phyloP scores from a whole-genome alignment of 805 yeast species.

The Ogataea glucozyma region DNA sequence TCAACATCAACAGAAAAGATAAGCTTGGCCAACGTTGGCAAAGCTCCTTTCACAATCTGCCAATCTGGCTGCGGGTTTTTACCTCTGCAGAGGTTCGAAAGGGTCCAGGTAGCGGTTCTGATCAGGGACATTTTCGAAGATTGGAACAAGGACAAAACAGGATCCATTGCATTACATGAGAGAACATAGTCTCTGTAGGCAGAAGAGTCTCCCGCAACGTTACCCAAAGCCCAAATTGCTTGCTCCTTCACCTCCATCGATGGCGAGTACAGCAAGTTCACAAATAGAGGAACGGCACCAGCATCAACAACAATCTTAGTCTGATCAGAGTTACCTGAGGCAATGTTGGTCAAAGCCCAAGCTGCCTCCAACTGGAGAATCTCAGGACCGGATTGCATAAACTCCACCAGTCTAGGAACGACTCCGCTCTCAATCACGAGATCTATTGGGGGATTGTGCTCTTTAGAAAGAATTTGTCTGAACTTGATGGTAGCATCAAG shows the following conservation, averaged over 20 bases:
- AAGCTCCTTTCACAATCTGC: constrained; percentile 79
- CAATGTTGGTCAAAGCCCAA: constrained; percentile 99
- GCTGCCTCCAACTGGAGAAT: constrained; percentile 96
- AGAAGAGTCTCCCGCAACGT: constrained; percentile 97
- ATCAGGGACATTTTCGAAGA: constrained; percentile 84
- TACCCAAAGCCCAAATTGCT: constrained; percentile 99
- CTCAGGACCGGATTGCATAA: constrained; percentile 79
- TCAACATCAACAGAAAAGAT: constrained; percentile 90
- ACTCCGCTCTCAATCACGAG: constrained; percentile 91
- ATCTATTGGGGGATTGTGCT: constrained; percentile 95
- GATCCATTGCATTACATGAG: constrained; percentile 82
- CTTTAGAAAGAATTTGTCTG: constrained; percentile 90
- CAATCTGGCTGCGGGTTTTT: constrained; percentile 96
- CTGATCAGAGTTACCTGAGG: constrained; percentile 89
- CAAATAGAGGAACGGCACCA: constrained; percentile 92
- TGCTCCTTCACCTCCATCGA: constrained; percentile 95
- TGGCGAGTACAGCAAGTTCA: constrained; percentile 73
- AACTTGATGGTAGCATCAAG: constrained; percentile 88
- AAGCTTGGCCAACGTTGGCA: constrained; percentile 89
- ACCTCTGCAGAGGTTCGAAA: constrained; percentile 95
- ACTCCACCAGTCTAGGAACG: constrained; percentile 84
- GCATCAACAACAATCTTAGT: constrained; percentile 88
- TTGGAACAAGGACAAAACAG: constrained; percentile 76
- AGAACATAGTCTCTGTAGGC: constrained; percentile 87
- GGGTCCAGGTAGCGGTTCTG: constrained; percentile 97